Percentiles rank a stretch among this genome's conserved stretches.
These are phyloP conservation scores for Fusarium robinianum DNA, from an alignment of 2,329 filamentous ascomycete species.

Conservation along the genomic window DNA sequence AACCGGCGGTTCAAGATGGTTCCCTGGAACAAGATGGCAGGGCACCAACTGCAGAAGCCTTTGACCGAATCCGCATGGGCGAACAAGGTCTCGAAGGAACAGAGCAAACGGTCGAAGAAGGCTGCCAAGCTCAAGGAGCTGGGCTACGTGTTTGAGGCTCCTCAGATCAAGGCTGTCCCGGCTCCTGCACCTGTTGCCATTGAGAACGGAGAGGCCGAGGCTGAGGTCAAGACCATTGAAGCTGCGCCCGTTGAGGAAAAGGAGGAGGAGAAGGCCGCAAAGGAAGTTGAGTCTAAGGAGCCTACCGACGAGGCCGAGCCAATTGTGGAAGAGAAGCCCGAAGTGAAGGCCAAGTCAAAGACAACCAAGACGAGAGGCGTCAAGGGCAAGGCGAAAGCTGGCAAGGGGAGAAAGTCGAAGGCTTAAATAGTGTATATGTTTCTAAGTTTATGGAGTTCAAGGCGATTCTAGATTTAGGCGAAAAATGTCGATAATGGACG, in stretches of 20 bases:
- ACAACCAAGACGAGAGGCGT: constrained; percentile 14
- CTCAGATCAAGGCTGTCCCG: constrained; percentile 65
- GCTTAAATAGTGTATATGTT: constrained; percentile 40
- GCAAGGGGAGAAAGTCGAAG: constrained; percentile 44
- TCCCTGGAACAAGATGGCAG: constrained; percentile 86
- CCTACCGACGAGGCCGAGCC: constrained; percentile 28
- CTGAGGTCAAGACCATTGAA: constrained; percentile 44
- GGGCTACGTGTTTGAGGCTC: constrained; percentile 82
- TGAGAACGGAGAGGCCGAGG: constrained; percentile 41
- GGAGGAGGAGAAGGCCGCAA: constrained; percentile 33
- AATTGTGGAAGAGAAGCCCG: constrained; percentile 30
- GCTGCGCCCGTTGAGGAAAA: constrained; percentile 42
- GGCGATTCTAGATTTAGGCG: constrained; percentile 35
- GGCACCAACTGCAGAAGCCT: constrained; percentile 72
- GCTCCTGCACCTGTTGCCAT: constrained; percentile 47
- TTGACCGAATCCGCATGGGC: constrained; percentile 78
- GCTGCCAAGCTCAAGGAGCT: constrained; percentile 76
- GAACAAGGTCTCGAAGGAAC: constrained; percentile 73
- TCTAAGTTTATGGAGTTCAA: constrained; percentile 30
- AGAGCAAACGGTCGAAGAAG: constrained; percentile 69
- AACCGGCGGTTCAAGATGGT: constrained; percentile 88
- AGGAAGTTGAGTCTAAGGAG: no score
- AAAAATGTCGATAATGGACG: constrained; percentile 37
- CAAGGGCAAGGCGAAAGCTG: constrained; percentile 35
- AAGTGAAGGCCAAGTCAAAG: constrained; percentile 24